Conservation (phyloP, 2,329 filamentous ascomycete species). For the Paraconiothyrium sp. region DNA sequence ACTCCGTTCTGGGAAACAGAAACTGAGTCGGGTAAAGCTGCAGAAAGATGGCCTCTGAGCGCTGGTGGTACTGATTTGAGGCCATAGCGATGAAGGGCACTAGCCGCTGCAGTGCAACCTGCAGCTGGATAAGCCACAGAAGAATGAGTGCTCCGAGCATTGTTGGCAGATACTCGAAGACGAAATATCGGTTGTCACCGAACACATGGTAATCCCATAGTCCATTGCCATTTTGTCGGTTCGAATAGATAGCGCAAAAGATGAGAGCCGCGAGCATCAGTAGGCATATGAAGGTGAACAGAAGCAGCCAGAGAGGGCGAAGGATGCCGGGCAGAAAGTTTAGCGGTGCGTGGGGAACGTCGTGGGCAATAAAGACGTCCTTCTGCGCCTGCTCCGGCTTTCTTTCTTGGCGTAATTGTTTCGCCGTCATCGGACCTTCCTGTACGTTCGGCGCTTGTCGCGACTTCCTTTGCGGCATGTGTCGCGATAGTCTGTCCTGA, state of each 20-base stretch:
- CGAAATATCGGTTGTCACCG: slow-evolving; percentile 79
- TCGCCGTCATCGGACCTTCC: slow-evolving; percentile 12
- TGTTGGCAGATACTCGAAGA: slow-evolving; percentile 86
- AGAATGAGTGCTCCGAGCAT: slow-evolving; percentile 76
- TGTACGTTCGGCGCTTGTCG: slow-evolving; percentile 23
- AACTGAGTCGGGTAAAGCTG: slow-evolving; percentile 69
- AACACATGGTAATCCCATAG: slow-evolving; percentile 74
- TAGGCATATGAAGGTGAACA: slow-evolving; percentile 69
- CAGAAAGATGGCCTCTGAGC: slow-evolving; percentile 72
- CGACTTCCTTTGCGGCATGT: slow-evolving; percentile 32
- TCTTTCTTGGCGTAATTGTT: slow-evolving; percentile 19
- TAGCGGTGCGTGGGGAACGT: slow-evolving; percentile 59
- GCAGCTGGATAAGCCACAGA: slow-evolving; percentile 79
- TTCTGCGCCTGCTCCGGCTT: slow-evolving; percentile 27
- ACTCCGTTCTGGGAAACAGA: slow-evolving; percentile 72
- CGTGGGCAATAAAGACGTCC: slow-evolving; percentile 60
- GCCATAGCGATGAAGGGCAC: slow-evolving; percentile 83
- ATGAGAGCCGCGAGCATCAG: slow-evolving; percentile 77
- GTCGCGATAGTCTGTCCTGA: slow-evolving; percentile 39
- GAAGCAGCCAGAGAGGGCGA: slow-evolving; percentile 69
- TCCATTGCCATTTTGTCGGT: slow-evolving; percentile 62
- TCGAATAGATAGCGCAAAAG: slow-evolving; percentile 67
- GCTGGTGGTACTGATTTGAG: slow-evolving; percentile 66
- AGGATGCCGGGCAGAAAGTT: slow-evolving; percentile 77
- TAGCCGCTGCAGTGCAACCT: slow-evolving; percentile 77